A percentile compares a stretch with the other conserved stretches of the same genome.
Conservation (phyloP, 2,329 filamentous ascomycete genomes). For the Trichoderma sp. region DNA sequence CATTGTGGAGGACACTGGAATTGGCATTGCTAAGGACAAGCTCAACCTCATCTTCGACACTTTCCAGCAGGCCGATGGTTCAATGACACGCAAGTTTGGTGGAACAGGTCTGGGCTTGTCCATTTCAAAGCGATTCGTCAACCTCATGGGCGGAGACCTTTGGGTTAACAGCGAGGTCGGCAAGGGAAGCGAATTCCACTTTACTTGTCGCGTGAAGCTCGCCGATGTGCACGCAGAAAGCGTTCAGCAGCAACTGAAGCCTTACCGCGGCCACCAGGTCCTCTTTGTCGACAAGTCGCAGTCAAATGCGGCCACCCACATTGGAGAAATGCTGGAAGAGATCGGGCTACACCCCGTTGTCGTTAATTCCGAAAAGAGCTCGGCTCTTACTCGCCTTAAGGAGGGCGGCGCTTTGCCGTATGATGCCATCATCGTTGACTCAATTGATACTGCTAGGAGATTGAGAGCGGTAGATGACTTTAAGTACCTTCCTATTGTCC, state of each 20-base stretch:
- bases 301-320: slow-evolving; percentile 72
- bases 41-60: slow-evolving; percentile 97
- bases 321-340: slow-evolving; percentile 72
- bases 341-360: slow-evolving; percentile 81
- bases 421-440: slow-evolving; percentile 95
- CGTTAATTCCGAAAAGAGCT: slow-evolving; percentile 74
- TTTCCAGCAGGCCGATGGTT: slow-evolving; percentile 97
- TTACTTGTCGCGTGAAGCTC: slow-evolving; percentile 86
- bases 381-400: slow-evolving; percentile 51
- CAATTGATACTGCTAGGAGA: slow-evolving; percentile 82
- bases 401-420: slow-evolving; percentile 65
- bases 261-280: slow-evolving; percentile 90
- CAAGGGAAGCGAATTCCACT: slow-evolving; percentile 91
- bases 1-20: slow-evolving; percentile 91
- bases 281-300: slow-evolving; percentile 91
- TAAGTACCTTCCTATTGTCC: slow-evolving; percentile 95
- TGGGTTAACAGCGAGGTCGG: slow-evolving; percentile 94
- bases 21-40: slow-evolving; percentile 93
- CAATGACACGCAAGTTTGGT: slow-evolving; percentile 92
- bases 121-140: slow-evolving; percentile 92
- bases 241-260: slow-evolving; percentile 78
- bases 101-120: slow-evolving; percentile 91
- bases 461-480: slow-evolving; percentile 88
- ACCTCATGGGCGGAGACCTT: slow-evolving; percentile 92
- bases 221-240: slow-evolving; percentile 74